Evolutionary conservation across 2,329 filamentous ascomycete species (phyloP).

Genomic region (Colletotrichum karsti): DNA sequence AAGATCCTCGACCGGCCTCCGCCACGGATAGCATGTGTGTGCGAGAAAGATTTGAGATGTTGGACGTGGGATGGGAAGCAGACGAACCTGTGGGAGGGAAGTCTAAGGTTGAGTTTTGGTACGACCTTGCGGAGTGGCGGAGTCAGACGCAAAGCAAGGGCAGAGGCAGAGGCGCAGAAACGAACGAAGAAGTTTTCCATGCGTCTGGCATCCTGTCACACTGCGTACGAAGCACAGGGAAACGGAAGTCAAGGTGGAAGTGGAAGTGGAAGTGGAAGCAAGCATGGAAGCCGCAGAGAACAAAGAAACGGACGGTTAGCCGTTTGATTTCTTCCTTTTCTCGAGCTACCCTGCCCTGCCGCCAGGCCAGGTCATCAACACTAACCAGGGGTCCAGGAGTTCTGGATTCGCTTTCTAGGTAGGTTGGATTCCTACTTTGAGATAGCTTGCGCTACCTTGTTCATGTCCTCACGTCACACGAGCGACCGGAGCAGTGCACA

Average conservation of each 20-base stretch:
- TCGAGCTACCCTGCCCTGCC: not conserved
- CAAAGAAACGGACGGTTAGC: conserved; percentile 18
- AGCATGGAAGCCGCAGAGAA: conserved; percentile 16
- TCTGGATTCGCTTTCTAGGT: too few relatives aligned
- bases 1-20: not conserved
- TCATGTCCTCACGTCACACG: conserved; percentile 5
- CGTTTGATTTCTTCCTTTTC: conserved; percentile 7
- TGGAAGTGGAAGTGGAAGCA: not conserved
- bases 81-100: conserved; percentile 18
- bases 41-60: not conserved
- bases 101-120: conserved; percentile 5
- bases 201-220: too few relatives aligned
- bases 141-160: not conserved
- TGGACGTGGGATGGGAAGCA: conserved; percentile 5
- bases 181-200: not conserved
- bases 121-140: not conserved
- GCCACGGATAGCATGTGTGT: not conserved
- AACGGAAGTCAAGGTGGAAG: not conserved
- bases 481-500: not conserved
- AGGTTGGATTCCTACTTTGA: too few relatives aligned
- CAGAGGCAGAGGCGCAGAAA: not conserved
- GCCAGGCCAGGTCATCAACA: not conserved
- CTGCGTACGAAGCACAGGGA: too few relatives aligned
- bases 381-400: not conserved
- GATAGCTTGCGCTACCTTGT: conserved; percentile 4